Conservation (phyloP, 352 stramenopile genomes). For the Pythium apleroticum region DNA sequence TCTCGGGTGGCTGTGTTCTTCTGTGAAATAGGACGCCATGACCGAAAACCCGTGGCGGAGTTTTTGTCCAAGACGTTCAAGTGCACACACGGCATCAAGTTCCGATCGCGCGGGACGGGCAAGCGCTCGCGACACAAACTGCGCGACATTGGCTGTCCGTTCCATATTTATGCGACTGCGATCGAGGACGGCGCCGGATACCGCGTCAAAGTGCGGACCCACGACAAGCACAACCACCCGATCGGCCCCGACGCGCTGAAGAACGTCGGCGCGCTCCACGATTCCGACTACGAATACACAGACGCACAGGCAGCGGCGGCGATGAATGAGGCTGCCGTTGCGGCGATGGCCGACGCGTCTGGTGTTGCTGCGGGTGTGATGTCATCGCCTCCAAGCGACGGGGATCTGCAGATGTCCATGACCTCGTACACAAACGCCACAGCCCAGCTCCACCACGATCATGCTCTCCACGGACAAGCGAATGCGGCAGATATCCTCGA, state of each 20-base stretch:
- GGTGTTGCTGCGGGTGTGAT: constrained; percentile 8
- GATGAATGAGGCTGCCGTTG: constrained; percentile 2
- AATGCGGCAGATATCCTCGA: constrained; percentile 47
- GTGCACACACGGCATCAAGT: constrained; percentile 84
- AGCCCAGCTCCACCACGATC: constrained; percentile 33
- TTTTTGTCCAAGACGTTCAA: constrained; percentile 85
- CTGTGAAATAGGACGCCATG: constrained; percentile 45
- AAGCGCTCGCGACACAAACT: constrained; percentile 68
- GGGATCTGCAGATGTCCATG: constrained; percentile 16
- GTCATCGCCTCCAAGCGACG: constrained; percentile 29
- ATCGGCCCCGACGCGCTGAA: constrained; percentile 72
- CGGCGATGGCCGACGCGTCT: neutral
- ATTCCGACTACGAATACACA: constrained; percentile 62
- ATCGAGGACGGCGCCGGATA: constrained; percentile 65
- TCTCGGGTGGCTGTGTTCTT: neutral
- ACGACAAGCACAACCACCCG: constrained; percentile 78
- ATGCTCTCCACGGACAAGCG: constrained; percentile 29
- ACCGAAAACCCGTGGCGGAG: constrained; percentile 71
- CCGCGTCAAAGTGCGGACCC: constrained; percentile 65
- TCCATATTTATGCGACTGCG: constrained; percentile 76
- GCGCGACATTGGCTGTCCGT: constrained; percentile 72
- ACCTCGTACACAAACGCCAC: constrained; percentile 16
- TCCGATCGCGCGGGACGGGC: constrained; percentile 65
- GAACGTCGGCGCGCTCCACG: constrained; percentile 45
- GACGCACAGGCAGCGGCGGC: constrained; percentile 12